phyloP scores from a whole-genome alignment of 2,329 filamentous ascomycete species.

The Trichothecium sympodiale region DNA sequence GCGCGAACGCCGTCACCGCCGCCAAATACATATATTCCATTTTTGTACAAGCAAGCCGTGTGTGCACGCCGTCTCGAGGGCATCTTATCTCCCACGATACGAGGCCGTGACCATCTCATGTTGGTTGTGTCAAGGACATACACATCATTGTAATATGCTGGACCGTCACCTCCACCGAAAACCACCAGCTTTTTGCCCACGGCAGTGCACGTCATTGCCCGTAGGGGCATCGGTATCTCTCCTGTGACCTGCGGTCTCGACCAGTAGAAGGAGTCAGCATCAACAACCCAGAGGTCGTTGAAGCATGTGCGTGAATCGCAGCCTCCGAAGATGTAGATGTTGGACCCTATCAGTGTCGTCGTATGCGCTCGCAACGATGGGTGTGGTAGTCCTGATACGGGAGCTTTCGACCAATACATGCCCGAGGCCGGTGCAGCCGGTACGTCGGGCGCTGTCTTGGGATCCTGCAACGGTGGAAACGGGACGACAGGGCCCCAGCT shows the following conservation, averaged over 20 bases:
- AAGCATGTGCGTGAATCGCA: slow-evolving; percentile 58
- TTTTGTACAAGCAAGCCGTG: slow-evolving; percentile 61
- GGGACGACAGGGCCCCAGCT: slow-evolving; percentile 29
- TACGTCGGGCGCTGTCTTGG: slow-evolving; percentile 46
- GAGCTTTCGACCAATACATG: slow-evolving; percentile 62
- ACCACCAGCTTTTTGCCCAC: slow-evolving; percentile 61
- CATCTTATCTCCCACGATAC: slow-evolving; percentile 43
- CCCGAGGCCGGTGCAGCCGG: slow-evolving; percentile 53
- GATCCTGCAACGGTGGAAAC: slow-evolving; percentile 47
- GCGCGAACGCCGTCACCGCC: slow-evolving; percentile 60
- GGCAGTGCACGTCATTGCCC: slow-evolving; percentile 62
- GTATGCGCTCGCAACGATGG: slow-evolving; percentile 56
- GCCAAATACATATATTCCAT: slow-evolving; percentile 61
- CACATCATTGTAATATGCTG: slow-evolving; percentile 61
- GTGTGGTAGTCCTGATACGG: slow-evolving; percentile 50
- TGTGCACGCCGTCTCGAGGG: slow-evolving; percentile 56
- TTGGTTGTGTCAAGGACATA: slow-evolving; percentile 63
- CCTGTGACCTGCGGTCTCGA: slow-evolving; percentile 53
- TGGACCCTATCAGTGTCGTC: slow-evolving; percentile 54
- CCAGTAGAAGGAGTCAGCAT: slow-evolving; percentile 62
- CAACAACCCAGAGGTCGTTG: slow-evolving; percentile 58
- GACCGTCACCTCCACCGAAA: slow-evolving; percentile 60
- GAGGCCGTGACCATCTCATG: slow-evolving; percentile 54
- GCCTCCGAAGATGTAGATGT: slow-evolving; percentile 58
- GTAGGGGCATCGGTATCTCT: slow-evolving; percentile 52